These are phyloP conservation scores for Aspergillus hiratsukae DNA, from an alignment of 2,329 filamentous ascomycete genomes.

Conservation along the genomic window DNA sequence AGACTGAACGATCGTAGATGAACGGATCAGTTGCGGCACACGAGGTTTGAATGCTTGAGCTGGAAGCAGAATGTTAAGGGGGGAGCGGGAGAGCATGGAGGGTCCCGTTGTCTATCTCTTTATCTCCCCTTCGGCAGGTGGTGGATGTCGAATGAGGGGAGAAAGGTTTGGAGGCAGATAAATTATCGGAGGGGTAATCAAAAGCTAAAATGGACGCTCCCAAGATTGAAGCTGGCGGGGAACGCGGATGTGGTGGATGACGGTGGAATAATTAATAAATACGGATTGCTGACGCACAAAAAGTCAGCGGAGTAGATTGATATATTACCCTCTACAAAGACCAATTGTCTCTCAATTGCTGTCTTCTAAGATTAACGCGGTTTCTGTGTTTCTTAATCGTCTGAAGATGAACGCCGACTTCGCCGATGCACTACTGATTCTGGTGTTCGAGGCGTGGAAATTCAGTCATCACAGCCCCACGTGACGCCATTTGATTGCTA, in stretches of 20 bases:
- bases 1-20: slow-evolving; percentile 4
- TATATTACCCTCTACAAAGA: background rate
- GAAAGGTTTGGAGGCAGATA: background rate
- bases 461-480: background rate
- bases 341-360: background rate
- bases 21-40: slow-evolving; percentile 3
- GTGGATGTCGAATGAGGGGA: slow-evolving; percentile 1
- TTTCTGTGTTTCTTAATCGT: background rate
- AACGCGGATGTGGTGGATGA: background rate
- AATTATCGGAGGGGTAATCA: background rate
- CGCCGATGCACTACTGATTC: background rate
- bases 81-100: slow-evolving; percentile 21
- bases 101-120: background rate
- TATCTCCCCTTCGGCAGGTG: background rate
- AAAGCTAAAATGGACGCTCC: background rate
- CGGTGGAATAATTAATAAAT: background rate
- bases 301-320: background rate
- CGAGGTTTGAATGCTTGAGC: slow-evolving; percentile 16
- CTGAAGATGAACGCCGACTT: background rate
- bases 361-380: background rate
- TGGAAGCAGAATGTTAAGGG: slow-evolving; percentile 10
- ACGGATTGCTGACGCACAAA: background rate
- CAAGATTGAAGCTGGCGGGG: slow-evolving; percentile 1
- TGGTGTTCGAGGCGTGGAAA: background rate
- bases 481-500: background rate